A percentile compares a stretch with the other conserved stretches of the same genome.
Evolutionary conservation across 805 yeast genomes (phyloP).

Genomic region (Ogataea minuta): DNA sequence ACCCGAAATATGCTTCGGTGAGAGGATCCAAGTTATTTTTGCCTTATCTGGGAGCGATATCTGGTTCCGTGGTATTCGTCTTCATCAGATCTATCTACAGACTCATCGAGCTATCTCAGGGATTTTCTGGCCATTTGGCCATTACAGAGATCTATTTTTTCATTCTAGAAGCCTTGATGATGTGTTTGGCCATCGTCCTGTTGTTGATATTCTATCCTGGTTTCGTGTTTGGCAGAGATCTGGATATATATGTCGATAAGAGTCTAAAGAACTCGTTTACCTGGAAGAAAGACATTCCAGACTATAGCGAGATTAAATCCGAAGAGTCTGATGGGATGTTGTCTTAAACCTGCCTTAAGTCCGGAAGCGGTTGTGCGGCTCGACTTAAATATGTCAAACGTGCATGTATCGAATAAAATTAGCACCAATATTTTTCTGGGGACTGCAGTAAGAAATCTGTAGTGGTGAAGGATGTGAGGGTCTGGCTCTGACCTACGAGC

Average conservation of each 20-base stretch:
- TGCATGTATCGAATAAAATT: not conserved
- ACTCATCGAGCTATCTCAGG: constrained; percentile 63
- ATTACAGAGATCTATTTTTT: constrained; percentile 55
- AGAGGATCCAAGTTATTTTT: constrained; percentile 36
- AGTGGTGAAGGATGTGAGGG: no score
- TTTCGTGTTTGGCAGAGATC: constrained; percentile 37
- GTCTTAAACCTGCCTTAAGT: not conserved
- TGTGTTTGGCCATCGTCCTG: constrained; percentile 43
- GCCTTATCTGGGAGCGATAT: constrained; percentile 42
- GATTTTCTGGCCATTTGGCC: constrained; percentile 66
- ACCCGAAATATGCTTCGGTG: constrained; percentile 28
- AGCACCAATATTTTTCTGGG: not conserved
- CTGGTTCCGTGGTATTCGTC: constrained; percentile 47
- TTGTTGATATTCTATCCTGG: constrained; percentile 63
- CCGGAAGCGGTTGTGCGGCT: constrained; percentile 3
- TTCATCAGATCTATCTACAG: constrained; percentile 67
- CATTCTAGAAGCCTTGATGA: constrained; percentile 57
- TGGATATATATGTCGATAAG: constrained; percentile 16
- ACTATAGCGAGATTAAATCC: not conserved
- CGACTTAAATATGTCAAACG: not conserved
- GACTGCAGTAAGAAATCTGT: no score
- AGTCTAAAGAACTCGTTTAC: constrained; percentile 9
- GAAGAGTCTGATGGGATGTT: not conserved
- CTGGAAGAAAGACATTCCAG: constrained; percentile 1
- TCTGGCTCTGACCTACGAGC: no score